Evolutionary conservation across 768 basidiomycete species (phyloP), one percentile per base, ranked within the genome.

Genomic region (Leucosporidium scottii): DNA sequence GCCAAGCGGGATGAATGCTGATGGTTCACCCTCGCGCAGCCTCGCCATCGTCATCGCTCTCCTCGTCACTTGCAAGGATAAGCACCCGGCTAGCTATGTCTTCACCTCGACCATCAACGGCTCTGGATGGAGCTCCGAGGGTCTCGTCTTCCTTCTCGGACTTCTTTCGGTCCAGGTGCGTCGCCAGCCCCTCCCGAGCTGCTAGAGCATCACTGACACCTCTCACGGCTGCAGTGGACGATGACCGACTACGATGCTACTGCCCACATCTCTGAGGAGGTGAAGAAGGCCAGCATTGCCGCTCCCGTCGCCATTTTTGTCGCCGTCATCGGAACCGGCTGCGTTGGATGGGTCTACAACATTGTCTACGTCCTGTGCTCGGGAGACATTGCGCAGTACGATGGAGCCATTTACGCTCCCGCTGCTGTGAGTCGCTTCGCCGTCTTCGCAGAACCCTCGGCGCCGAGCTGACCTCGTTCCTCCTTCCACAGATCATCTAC

Each of bases 1-100:
- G 34, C 39, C 13, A 13, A 44, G 39, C 39, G 10, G 13, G 15
- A 6, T 44, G 5, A 34, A 4, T 44, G 39, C 39, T 44, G 15
- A 44, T 15, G 8, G 15, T 13, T 15, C 15, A 6, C 13, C 15
- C 6, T 44, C 13, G 7, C 39, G 13, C 39, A 44, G 39, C 5
- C 79, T 87, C 62, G 86, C 91, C 31, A 91, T 93, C 74, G 87
- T 92, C 71, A 88, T 94, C 75, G 86, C 87, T 28, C 83, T 94
- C 23, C 82, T 92, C 47, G 25, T 39, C 49, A 82, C 84, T 4
- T 82, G 87, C 25, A 80, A 82, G 1, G 85, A 91, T 66, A 91
- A 92, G 89, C 90, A 93, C 75, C 68, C 86, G 34, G 88, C 89
- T 4, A 61, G 59, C 30, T 92, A 91, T 78, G 86, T 91, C 12